Percentiles rank a stretch among this genome's conserved stretches.
Evolutionary conservation across 257 asterid genomes (phyloP).

Genomic region (Paulownia fortunei): DNA sequence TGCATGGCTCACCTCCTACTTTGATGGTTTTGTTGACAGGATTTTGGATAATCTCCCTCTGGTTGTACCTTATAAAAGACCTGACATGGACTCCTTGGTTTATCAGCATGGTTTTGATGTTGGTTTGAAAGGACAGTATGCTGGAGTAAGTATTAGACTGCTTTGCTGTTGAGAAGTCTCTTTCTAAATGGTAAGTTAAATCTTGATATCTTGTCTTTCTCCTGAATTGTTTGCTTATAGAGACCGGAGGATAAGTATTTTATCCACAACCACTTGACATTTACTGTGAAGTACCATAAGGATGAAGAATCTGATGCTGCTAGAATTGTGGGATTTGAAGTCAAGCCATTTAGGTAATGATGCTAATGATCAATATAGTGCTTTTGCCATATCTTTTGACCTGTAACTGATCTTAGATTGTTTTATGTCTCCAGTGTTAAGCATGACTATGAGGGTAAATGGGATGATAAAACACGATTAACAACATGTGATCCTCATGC

Average conservation of each 20-base stretch:
- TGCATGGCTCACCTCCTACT: constrained; percentile 20
- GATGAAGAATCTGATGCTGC: constrained; percentile 76
- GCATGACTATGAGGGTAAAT: constrained; percentile 81
- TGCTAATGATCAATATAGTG: constrained; percentile 5
- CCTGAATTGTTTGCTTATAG: constrained; percentile 37
- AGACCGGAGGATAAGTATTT: constrained; percentile 68
- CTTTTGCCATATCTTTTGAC: not conserved
- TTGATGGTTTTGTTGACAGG: constrained; percentile 49
- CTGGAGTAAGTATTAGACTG: constrained; percentile 64
- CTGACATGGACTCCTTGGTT: constrained; percentile 53
- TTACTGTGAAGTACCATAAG: constrained; percentile 80
- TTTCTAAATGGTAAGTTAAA: not conserved
- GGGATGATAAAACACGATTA: constrained; percentile 63
- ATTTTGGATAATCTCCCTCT: constrained; percentile 93
- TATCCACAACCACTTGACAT: constrained; percentile 76
- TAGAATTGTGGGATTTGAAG: constrained; percentile 91
- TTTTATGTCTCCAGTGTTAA: constrained; percentile 57
- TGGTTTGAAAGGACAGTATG: constrained; percentile 74
- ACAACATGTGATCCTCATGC: constrained; percentile 89
- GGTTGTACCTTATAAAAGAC: constrained; percentile 71
- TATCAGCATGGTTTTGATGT: constrained; percentile 84
- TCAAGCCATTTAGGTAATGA: constrained; percentile 72
- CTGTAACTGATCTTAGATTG: constrained; percentile 21
- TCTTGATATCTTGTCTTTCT: constrained; percentile 25
- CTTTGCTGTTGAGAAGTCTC: constrained; percentile 5